Base-by-base conservation (phyloP, 305 asterid genomes). In the Salvia sclarea region DNA sequence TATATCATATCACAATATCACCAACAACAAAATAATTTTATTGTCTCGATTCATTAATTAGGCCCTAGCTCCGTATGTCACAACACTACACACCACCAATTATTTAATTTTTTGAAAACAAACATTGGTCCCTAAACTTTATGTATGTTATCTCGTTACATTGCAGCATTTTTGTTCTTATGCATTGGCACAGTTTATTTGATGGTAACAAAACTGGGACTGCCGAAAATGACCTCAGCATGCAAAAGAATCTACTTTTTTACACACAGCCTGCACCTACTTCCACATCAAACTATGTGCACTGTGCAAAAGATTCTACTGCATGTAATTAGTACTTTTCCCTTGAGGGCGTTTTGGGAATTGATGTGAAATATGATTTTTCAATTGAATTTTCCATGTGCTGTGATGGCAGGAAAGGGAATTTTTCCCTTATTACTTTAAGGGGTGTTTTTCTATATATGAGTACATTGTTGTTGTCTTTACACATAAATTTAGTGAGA, bases 201-300 rank as follows among this genome's bases (percentile, higher is more conserved):
- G 73, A 70, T 53, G 71, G 76, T 68, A 78, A 76, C 78, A 72
- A 75, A 80, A 78, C 49, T 68, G 75, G 76, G 71, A 76, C 85
- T 72, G 75, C 61, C 74, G 92, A 88, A 85, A 88, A 77, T 85
- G 95, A 88, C 96, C 75, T 73, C 77, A 86, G 82, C 83, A 78
- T 86, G 89, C 86, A 81, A 80, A 82, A 85, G 87, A 80, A 88
- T 74, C 90, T 80, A 76, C 86, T 88, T 82, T 78, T 76, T 44
- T 61, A 35, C 50, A 44, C 68, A 44, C 54, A 69, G 37, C 48
- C 74, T 73, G 72, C 76, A 72, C 82, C 71, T 70, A 76, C 79
- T 73, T 68, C 84, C 75, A 68, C 81, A 76, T 69, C 74, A 62
- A 68, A 68, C 70, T 52, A 18, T 64, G 76, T 45, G 75, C 76